These are phyloP conservation scores for Akanthomyces dipterigenus DNA, from an alignment of 2,329 filamentous ascomycete genomes.

Conservation along the genomic window DNA sequence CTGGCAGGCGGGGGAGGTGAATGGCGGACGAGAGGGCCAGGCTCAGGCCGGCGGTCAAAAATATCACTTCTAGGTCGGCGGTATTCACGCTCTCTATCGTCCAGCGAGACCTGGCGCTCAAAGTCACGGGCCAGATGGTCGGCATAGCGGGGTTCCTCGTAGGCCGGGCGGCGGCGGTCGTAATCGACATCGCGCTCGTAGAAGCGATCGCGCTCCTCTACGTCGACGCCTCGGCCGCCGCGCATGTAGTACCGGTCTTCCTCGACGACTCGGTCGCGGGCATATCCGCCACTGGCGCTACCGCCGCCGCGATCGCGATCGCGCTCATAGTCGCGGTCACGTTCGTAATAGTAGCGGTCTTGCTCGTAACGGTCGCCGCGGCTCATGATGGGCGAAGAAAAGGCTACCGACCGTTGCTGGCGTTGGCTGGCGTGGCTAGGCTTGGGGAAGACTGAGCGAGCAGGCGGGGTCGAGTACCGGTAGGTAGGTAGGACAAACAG, in stretches of 20 bases:
- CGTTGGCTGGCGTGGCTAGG: background rate
- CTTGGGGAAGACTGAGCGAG: background rate
- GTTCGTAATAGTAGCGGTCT: slow-evolving; percentile 10
- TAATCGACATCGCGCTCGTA: slow-evolving; percentile 33
- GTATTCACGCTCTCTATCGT: slow-evolving; percentile 41
- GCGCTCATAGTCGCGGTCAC: slow-evolving; percentile 24
- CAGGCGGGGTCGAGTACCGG: background rate
- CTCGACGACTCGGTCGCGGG: slow-evolving; percentile 39
- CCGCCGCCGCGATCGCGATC: slow-evolving; percentile 44
- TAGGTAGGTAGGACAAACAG: background rate
- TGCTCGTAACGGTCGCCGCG: slow-evolving; percentile 12
- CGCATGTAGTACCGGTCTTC: slow-evolving; percentile 43
- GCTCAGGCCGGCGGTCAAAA: slow-evolving; percentile 70
- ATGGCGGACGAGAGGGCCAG: slow-evolving; percentile 31
- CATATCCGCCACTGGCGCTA: background rate
- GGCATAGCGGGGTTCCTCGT: slow-evolving; percentile 43
- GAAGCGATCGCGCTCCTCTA: slow-evolving; percentile 37
- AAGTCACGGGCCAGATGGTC: slow-evolving; percentile 26
- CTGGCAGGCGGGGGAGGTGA: slow-evolving; percentile 14
- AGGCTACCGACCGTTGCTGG: background rate
- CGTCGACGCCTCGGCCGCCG: slow-evolving; percentile 36
- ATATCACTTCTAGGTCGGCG: slow-evolving; percentile 70
- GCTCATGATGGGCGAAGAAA: slow-evolving; percentile 6
- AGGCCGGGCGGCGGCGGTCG: slow-evolving; percentile 39
- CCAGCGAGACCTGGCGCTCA: slow-evolving; percentile 49